Evolutionary conservation across 1,139 yeast genomes (phyloP).

Genomic region (Sugiyamaella japonica): DNA sequence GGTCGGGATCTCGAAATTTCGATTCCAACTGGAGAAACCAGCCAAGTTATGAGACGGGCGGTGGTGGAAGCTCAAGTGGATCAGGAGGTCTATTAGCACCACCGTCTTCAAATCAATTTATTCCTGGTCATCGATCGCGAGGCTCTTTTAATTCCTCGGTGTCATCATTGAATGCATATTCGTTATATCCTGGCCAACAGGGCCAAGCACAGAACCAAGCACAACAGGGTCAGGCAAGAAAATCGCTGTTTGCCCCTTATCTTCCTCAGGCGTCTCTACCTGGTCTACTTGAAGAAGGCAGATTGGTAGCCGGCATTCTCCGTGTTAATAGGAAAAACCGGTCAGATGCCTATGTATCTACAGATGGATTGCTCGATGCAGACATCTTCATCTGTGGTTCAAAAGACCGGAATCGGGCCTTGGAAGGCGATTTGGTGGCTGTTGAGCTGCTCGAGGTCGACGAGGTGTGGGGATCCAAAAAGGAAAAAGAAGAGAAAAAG

Average conservation of each 20-base stretch:
- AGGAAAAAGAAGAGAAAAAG: conserved; percentile 96
- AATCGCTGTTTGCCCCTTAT: conserved; percentile 93
- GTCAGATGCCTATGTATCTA: conserved; percentile 95
- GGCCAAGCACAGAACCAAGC: conserved; percentile 34
- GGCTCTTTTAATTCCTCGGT: conserved; percentile 65
- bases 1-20: conserved; percentile 54
- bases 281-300: conserved; percentile 82
- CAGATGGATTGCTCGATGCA: conserved; percentile 93
- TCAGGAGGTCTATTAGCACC: conserved; percentile 35
- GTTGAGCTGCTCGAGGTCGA: conserved; percentile 91
- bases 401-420: conserved; percentile 96
- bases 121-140: conserved; percentile 78
- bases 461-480: conserved; percentile 96
- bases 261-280: conserved; percentile 93
- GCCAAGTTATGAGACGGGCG: conserved; percentile 20
- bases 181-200: conserved; percentile 26
- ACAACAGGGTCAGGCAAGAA: conserved; percentile 48
- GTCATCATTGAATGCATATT: conserved; percentile 50
- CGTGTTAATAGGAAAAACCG: conserved; percentile 95
- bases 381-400: conserved; percentile 98
- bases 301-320: conserved; percentile 86
- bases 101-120: conserved; percentile 44
- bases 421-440: conserved; percentile 96
- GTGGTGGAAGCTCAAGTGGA: conserved; percentile 20
- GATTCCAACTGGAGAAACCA: conserved; percentile 45